Percentiles rank a stretch among this genome's conserved stretches.
Conservation (phyloP, 495 filamentous ascomycete genomes). For the Entonaema liquescens region DNA sequence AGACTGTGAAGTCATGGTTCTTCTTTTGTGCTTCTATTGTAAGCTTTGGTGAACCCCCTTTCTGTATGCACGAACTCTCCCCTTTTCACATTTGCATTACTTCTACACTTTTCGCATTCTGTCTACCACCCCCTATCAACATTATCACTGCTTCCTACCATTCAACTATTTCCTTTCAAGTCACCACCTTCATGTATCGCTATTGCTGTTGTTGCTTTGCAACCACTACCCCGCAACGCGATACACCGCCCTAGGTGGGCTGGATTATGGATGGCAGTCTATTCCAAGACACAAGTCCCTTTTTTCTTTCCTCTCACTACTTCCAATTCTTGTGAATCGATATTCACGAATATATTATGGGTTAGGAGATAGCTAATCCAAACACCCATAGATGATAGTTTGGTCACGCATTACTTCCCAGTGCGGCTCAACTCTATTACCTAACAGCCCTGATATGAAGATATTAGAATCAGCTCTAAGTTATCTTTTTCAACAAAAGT, state of each 20-base stretch:
- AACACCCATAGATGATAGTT: background rate
- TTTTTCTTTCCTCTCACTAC: background rate
- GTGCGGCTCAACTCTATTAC: no score
- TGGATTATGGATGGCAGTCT: background rate
- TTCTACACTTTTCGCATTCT: background rate
- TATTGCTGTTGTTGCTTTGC: background rate
- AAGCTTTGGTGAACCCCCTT: background rate
- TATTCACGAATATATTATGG: background rate
- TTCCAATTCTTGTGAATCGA: background rate
- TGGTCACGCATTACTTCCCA: no score
- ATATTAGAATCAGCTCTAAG: no score
- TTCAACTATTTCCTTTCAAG: background rate
- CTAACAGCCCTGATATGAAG: no score
- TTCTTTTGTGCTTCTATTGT: background rate
- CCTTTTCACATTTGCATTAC: background rate
- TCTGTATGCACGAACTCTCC: background rate
- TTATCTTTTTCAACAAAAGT: no score
- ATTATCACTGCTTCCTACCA: background rate
- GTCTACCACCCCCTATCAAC: background rate
- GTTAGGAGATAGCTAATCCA: background rate
- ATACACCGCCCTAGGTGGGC: background rate
- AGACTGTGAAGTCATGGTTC: background rate
- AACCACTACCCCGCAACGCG: background rate
- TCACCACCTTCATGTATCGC: background rate
- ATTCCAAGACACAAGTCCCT: background rate